Base-by-base conservation (phyloP, 345 rosid genomes). In the Eucalyptus tenuipes region DNA sequence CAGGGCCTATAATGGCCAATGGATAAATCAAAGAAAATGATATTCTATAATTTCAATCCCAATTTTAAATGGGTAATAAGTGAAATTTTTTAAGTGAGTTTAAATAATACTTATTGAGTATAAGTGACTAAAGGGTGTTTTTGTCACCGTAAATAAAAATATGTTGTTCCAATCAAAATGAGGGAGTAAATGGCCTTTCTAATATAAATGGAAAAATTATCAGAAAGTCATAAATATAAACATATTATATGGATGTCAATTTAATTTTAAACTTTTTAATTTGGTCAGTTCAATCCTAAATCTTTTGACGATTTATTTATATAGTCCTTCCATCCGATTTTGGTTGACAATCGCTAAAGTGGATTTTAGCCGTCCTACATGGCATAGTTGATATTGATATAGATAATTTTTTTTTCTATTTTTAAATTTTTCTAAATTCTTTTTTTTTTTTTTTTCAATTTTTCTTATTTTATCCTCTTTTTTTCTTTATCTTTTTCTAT, bases 271-370 rank as follows among this genome's bases (percentile, higher is more conserved):
- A 53, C 0, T 3, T 53, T 53, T 53, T 4, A 18, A 53, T 4
- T 20, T 20, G 2, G 20, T 53, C 10, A 20, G 7, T 18, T 53
- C 20, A 53, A 53, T 53, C 10, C 11, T 10, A 53, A 53, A 53
- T 1, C 9, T 50, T 50, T 50, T 17, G 7, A 50, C 8, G 22
- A 50, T 50, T 50, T 52, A 16, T 52, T 18, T 17, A 52, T 52
- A 52, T 52, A 7, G 55, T 55, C 3, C 27, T 24, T 55, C 6
- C 0, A 55, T 1, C 49, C 4, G 5, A 48, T 48, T 55, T 55
- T 55, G 12, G 61, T 13, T 22, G 0, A 4, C 27, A 24, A 55
- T 22, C 1, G 6, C 12, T 55, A 22, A 55, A 8, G 12, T 55
- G 27, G 5, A 55, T 55, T 22, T 11, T 10, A 55, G 27, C 29